A percentile compares a stretch with the other conserved stretches of the same genome.
Evolutionary conservation across 345 rosid species (phyloP).

Genomic region (Tarenaya hassleriana): DNA sequence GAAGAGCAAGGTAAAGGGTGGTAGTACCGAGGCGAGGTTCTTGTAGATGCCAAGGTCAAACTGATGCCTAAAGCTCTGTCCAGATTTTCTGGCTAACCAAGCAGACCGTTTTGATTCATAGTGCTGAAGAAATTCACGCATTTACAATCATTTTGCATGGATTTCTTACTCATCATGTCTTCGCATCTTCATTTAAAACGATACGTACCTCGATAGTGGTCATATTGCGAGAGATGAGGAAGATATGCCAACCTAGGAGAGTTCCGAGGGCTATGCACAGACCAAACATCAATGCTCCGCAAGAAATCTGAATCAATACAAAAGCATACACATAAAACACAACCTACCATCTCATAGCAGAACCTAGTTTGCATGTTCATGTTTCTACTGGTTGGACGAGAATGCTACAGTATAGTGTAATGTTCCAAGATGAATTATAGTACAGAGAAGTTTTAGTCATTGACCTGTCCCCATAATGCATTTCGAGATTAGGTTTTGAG

Average conservation of each 20-base stretch:
- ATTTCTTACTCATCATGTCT: not conserved
- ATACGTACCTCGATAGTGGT: slow-evolving; percentile 69
- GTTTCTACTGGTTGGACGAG: not conserved
- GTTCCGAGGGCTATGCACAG: slow-evolving; percentile 49
- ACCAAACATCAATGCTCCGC: slow-evolving; percentile 38
- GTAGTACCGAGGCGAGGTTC: slow-evolving; percentile 57
- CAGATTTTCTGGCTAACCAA: slow-evolving; percentile 87
- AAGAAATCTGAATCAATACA: slow-evolving; percentile 35
- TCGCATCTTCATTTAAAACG: not conserved
- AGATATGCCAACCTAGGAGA: slow-evolving; percentile 77
- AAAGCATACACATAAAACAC: not conserved
- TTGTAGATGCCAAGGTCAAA: slow-evolving; percentile 50
- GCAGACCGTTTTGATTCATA: slow-evolving; percentile 57
- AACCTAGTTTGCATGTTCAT: not conserved
- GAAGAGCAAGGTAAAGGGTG: slow-evolving; percentile 17
- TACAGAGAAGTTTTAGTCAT: too few species aligned
- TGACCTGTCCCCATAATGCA: too few species aligned
- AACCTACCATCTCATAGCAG: not conserved
- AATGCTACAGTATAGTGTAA: not conserved
- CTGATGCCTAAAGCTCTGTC: slow-evolving; percentile 64
- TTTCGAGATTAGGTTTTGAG: too few species aligned
- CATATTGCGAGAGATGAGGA: slow-evolving; percentile 64
- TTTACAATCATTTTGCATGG: slow-evolving; percentile 11
- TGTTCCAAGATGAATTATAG: too few species aligned
- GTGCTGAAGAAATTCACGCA: slow-evolving; percentile 34